Conservation (phyloP, 306 rosid genomes). For the Fragaria vesca region DNA sequence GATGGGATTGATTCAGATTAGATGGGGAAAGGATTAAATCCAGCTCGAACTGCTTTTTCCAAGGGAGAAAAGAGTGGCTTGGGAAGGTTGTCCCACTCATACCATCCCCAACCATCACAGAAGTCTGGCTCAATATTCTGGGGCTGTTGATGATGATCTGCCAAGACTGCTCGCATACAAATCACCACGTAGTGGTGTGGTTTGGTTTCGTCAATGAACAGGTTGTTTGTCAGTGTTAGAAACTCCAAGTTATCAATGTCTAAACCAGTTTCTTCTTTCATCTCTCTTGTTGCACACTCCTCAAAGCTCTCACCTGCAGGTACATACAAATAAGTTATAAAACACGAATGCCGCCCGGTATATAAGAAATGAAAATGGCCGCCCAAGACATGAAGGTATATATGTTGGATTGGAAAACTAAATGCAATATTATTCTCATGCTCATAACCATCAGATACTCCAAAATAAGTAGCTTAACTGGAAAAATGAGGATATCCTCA, state of each 20-base stretch:
- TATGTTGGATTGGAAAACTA: no score
- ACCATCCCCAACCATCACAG: constrained; percentile 89
- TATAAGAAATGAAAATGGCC: no score
- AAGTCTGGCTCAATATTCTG: constrained; percentile 60
- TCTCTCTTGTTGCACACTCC: constrained; percentile 62
- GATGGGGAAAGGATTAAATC: constrained; percentile 56
- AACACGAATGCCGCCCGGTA: no score
- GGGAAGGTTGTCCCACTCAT: constrained; percentile 56
- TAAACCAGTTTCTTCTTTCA: constrained; percentile 71
- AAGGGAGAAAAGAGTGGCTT: constrained; percentile 67
- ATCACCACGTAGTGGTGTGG: constrained; percentile 55
- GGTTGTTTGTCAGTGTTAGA: constrained; percentile 45
- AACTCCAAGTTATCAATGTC: constrained; percentile 39
- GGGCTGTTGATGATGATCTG: constrained; percentile 32
- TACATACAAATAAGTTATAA: background rate
- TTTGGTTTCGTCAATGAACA: constrained; percentile 35
- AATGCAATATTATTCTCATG: no score
- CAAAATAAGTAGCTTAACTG: no score
- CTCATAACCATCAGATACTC: no score
- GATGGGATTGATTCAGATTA: background rate
- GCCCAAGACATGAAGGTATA: no score
- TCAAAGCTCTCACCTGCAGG: constrained; percentile 70
- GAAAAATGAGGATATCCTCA: no score
- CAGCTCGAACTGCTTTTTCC: constrained; percentile 40
- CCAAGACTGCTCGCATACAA: constrained; percentile 42